Conservation (phyloP, 2,329 filamentous ascomycete genomes). For the Camptophora hylomeconis region DNA sequence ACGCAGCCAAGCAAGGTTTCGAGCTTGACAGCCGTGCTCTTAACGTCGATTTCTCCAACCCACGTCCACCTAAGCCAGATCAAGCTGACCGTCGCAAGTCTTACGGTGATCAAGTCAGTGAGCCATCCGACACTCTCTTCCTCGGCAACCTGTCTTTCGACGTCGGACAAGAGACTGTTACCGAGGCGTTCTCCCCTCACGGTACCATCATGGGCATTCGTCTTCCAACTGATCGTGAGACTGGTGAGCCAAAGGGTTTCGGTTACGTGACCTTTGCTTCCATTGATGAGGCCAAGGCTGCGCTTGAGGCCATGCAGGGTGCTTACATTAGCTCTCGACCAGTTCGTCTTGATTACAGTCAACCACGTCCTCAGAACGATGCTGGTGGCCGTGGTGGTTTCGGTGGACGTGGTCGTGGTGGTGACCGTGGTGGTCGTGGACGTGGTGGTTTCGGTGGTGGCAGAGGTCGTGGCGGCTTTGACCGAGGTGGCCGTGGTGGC, state of each 20-base stretch:
- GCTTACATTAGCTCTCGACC: slow-evolving; percentile 57
- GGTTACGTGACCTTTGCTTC: slow-evolving; percentile 78
- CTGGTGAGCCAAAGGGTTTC: slow-evolving; percentile 78
- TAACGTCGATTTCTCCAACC: slow-evolving; percentile 67
- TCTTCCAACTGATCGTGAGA: slow-evolving; percentile 77
- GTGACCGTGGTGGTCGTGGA: slow-evolving; percentile 39
- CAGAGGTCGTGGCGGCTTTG: slow-evolving; percentile 37
- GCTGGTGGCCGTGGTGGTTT: slow-evolving; percentile 25
- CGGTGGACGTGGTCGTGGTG: slow-evolving; percentile 33
- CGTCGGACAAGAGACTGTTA: slow-evolving; percentile 61
- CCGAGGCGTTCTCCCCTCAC: slow-evolving; percentile 59
- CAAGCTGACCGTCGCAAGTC: slow-evolving; percentile 42
- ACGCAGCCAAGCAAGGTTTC: slow-evolving; percentile 59
- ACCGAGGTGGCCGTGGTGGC: slow-evolving; percentile 31
- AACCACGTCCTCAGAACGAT: slow-evolving; percentile 46
- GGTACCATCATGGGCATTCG: slow-evolving; percentile 65
- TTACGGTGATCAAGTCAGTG: slow-evolving; percentile 68
- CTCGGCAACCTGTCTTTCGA: slow-evolving; percentile 85
- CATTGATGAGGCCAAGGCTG: slow-evolving; percentile 69
- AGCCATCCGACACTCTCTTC: slow-evolving; percentile 76
- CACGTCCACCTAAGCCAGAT: slow-evolving; percentile 47
- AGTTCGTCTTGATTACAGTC: slow-evolving; percentile 72
- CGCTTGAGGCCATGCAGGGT: slow-evolving; percentile 58
- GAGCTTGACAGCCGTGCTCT: slow-evolving; percentile 63
- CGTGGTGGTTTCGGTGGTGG: slow-evolving; percentile 39